These are phyloP conservation scores for Stemphylium vesicarium DNA, from an alignment of 2,329 filamentous ascomycete genomes.

Conservation along the genomic window DNA sequence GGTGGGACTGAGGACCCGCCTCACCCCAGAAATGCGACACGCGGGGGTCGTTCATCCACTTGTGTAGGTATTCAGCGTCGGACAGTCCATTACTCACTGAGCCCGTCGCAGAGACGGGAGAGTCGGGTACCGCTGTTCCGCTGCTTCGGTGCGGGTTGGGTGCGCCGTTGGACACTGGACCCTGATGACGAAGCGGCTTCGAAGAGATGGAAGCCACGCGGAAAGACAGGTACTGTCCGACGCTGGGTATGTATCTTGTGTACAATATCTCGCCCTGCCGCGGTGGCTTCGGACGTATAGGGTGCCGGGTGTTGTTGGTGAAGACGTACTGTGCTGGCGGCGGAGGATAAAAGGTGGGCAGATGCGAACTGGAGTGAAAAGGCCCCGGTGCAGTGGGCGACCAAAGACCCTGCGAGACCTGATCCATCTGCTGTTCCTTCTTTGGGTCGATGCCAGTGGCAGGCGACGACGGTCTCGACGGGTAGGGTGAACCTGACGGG, in stretches of 20 bases:
- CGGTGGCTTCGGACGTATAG: conserved; percentile 84
- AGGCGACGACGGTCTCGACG: conserved; percentile 60
- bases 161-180: conserved; percentile 54
- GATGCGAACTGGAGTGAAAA: conserved; percentile 80
- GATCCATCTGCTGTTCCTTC: conserved; percentile 40
- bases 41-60: conserved; percentile 87
- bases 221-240: conserved; percentile 86
- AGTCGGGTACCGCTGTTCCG: conserved; percentile 59
- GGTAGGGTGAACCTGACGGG: conserved; percentile 57
- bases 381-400: conserved; percentile 63
- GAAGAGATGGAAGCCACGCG: conserved; percentile 76
- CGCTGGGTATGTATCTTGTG: conserved; percentile 80
- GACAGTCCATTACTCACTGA: conserved; percentile 48
- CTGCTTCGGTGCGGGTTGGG: conserved; percentile 30
- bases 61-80: conserved; percentile 74
- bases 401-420: conserved; percentile 45
- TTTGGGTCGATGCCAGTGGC: conserved; percentile 34
- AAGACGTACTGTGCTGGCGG: conserved; percentile 80
- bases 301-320: conserved; percentile 81
- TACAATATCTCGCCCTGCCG: conserved; percentile 93
- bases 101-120: conserved; percentile 43
- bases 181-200: conserved; percentile 68
- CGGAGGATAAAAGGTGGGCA: conserved; percentile 91
- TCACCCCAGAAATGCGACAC: conserved; percentile 86
- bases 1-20: conserved; percentile 61